phyloP scores from a whole-genome alignment of 352 stramenopile species.

The Peronospora farinosa region DNA sequence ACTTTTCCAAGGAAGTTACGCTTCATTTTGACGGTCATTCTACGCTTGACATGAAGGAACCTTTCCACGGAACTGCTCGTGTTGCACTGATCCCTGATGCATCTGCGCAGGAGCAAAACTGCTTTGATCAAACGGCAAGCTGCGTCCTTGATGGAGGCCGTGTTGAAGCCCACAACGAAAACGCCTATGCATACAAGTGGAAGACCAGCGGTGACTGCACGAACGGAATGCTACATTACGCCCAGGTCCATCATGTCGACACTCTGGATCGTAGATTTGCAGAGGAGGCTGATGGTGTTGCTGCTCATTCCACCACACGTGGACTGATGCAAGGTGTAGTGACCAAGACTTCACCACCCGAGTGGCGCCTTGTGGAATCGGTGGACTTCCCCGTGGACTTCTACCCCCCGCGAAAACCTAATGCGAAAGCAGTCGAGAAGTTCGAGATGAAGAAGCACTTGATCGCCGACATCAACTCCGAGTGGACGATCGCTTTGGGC shows the following conservation, averaged over 20 bases:
- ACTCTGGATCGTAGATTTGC: conserved; percentile 46
- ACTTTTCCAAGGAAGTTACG: conserved; percentile 33
- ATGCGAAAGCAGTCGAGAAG: conserved; percentile 19
- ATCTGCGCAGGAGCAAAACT: conserved; percentile 25
- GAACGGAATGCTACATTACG: conserved; percentile 59
- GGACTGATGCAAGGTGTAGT: conserved; percentile 49
- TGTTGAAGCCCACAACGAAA: conserved; percentile 39
- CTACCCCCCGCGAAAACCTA: conserved; percentile 37
- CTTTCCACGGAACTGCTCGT: conserved; percentile 31
- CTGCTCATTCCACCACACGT: conserved; percentile 44
- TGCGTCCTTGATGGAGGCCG: conserved; percentile 45
- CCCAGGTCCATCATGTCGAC: conserved; percentile 49
- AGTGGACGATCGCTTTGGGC: conserved; percentile 35
- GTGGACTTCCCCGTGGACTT: conserved; percentile 39
- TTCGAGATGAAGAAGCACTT: conserved; percentile 39
- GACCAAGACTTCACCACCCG: conserved; percentile 37
- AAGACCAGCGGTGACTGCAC: conserved; percentile 48
- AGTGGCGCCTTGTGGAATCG: conserved; percentile 46
- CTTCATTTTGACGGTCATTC: conserved; percentile 34
- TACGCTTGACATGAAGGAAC: conserved; percentile 26
- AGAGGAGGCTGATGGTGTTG: conserved; percentile 24
- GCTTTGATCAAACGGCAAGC: conserved; percentile 34
- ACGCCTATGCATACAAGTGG: conserved; percentile 51
- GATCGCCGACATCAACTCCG: conserved; percentile 32
- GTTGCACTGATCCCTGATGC: conserved; percentile 35